A percentile compares a stretch with the other conserved stretches of the same genome.
Conservation (phyloP, 2,329 filamentous ascomycete genomes). For the Penicillium sp. region DNA sequence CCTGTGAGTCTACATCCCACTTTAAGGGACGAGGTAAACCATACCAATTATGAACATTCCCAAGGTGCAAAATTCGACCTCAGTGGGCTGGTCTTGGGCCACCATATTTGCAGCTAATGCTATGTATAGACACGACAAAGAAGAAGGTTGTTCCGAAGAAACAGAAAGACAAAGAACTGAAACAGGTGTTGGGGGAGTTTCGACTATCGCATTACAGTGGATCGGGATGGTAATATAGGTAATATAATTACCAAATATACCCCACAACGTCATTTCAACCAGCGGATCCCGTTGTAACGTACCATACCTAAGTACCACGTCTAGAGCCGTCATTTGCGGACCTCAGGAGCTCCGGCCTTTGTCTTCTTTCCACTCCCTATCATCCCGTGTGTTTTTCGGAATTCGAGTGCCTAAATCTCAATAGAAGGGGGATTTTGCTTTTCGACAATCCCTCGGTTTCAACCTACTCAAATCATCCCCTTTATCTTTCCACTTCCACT, state of each 20-base stretch:
- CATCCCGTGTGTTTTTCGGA: conserved; percentile 3
- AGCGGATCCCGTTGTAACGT: conserved; percentile 1
- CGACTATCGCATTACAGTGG: conserved; percentile 13
- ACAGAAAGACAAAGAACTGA: not conserved
- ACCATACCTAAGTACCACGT: conserved; percentile 17
- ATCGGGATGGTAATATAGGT: conserved; percentile 15
- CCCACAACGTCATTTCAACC: conserved; percentile 9
- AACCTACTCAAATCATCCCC: not conserved
- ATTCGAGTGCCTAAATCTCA: not conserved
- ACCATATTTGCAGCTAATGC: conserved; percentile 19
- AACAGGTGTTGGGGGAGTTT: not conserved
- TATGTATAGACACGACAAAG: not conserved
- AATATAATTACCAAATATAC: conserved; percentile 22
- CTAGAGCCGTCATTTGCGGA: conserved; percentile 19
- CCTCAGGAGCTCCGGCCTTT: conserved; percentile 20
- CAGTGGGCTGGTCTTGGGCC: not conserved
- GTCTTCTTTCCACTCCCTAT: conserved; percentile 10
- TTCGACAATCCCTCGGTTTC: not conserved
- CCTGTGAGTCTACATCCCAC: conserved; percentile 13
- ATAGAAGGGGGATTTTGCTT: not conserved
- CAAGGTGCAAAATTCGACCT: conserved; percentile 59
- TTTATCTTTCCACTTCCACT: conserved; percentile 5
- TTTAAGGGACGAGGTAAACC: conserved; percentile 9
- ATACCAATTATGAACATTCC: conserved; percentile 66
- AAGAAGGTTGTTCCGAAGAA: not conserved